Evolutionary conservation across 1,284 basidiomycete genomes (phyloP).

Genomic region (Ganoderma multipileum): DNA sequence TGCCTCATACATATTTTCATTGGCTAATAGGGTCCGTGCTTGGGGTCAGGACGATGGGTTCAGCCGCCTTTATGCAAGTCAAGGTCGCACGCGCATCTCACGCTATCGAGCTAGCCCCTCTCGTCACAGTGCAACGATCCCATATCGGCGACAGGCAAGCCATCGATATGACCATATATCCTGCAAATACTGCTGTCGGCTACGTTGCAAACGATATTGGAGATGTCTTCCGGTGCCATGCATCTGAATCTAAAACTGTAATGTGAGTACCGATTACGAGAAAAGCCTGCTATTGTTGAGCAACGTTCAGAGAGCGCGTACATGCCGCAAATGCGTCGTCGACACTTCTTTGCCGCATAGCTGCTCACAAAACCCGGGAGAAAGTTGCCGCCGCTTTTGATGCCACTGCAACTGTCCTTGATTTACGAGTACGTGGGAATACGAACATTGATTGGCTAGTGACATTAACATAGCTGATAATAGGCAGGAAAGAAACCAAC

Average conservation of each 20-base stretch:
- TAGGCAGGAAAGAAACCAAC: slow-evolving; percentile 37
- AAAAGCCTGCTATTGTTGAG: too few relatives aligned
- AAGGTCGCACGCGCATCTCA: slow-evolving; percentile 11
- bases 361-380: slow-evolving; percentile 13
- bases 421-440: slow-evolving; percentile 52
- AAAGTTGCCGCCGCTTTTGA: slow-evolving; percentile 42
- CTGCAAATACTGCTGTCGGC: slow-evolving; percentile 24
- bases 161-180: slow-evolving; percentile 45
- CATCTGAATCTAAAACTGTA: slow-evolving; percentile 14
- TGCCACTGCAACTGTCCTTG: slow-evolving; percentile 45
- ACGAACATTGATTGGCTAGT: background rate
- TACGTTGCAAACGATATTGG: slow-evolving; percentile 55
- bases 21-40: slow-evolving; percentile 19
- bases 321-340: background rate
- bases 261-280: slow-evolving; percentile 22
- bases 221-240: slow-evolving; percentile 46
- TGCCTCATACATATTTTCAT: slow-evolving; percentile 2
- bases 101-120: slow-evolving; percentile 14
- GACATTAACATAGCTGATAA: background rate
- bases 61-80: slow-evolving; percentile 26
- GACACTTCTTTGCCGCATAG: slow-evolving; percentile 14
- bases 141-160: slow-evolving; percentile 49
- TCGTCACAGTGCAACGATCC: slow-evolving; percentile 44
- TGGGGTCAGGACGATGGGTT: slow-evolving; percentile 32
- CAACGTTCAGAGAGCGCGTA: slow-evolving; percentile 25